Percentiles rank a stretch among this genome's conserved stretches.
phyloP scores from a whole-genome alignment of 495 filamentous ascomycete genomes.

The Pseudotulostoma volvatum region DNA sequence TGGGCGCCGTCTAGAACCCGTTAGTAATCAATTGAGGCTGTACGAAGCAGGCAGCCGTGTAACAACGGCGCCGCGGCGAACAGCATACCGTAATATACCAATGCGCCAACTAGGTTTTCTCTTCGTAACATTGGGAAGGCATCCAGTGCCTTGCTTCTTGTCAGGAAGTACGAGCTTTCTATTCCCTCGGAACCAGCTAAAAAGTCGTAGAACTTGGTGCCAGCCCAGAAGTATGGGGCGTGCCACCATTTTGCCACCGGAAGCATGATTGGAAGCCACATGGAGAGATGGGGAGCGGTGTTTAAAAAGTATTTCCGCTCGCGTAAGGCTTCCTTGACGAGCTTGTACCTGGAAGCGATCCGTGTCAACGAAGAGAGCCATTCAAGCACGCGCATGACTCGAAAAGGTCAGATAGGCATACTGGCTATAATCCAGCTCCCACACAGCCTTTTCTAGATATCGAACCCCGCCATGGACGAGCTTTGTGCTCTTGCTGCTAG shows the following conservation, averaged over 20 bases:
- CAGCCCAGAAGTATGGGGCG: conserved; percentile 91
- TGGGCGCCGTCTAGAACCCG: conserved; percentile 61
- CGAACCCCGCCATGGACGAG: conserved; percentile 92
- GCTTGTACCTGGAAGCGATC: conserved; percentile 46
- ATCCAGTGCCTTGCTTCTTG: conserved; percentile 84
- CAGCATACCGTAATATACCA: conserved; percentile 76
- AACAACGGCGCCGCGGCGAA: not conserved
- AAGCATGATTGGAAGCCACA: conserved; percentile 95
- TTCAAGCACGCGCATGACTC: conserved; percentile 5
- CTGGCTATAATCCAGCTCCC: conserved; percentile 91
- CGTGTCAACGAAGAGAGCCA: not conserved
- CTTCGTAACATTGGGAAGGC: conserved; percentile 95
- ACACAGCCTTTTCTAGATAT: conserved; percentile 93
- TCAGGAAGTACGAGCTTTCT: conserved; percentile 92
- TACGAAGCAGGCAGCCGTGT: too few species aligned
- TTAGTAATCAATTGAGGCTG: too few species aligned
- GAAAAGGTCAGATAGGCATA: conserved; percentile 16
- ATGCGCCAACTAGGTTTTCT: conserved; percentile 67
- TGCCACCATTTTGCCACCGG: conserved; percentile 95
- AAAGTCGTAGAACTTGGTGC: conserved; percentile 90
- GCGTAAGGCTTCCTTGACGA: conserved; percentile 88
- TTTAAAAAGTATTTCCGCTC: conserved; percentile 93
- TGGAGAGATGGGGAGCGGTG: conserved; percentile 87
- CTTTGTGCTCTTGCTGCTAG: conserved; percentile 94
- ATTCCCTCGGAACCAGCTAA: conserved; percentile 91